A percentile compares a stretch with the other conserved stretches of the same genome.
phyloP scores from a whole-genome alignment of 192 early-diverging fungal species.

The Mortierella hygrophila region DNA sequence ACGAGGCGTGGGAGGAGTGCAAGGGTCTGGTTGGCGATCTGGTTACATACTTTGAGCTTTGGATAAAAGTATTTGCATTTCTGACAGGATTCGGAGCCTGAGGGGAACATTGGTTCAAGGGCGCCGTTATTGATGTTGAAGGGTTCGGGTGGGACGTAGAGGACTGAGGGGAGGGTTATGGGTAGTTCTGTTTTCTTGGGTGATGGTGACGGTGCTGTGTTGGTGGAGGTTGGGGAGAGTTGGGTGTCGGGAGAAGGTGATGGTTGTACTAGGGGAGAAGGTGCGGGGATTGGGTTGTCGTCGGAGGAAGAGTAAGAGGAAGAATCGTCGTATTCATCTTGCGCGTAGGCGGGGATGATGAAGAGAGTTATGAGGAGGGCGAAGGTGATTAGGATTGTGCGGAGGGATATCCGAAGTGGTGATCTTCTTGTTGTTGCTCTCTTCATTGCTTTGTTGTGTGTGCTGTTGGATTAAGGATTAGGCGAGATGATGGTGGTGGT shows the following conservation, averaged over 20 bases:
- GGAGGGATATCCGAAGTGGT: not conserved
- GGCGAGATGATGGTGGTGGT: not conserved
- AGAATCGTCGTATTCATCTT: not conserved
- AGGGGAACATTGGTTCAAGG: constrained; percentile 29
- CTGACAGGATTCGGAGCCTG: constrained; percentile 46
- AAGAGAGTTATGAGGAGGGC: not conserved
- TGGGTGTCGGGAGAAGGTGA: not conserved
- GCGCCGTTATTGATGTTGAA: constrained; percentile 14
- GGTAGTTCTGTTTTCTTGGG: not conserved
- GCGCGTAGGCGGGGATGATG: not conserved
- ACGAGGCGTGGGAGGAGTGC: not conserved
- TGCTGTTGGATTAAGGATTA: not conserved
- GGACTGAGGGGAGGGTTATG: constrained; percentile 11
- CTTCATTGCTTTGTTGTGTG: not conserved
- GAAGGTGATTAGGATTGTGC: not conserved
- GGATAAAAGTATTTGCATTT: constrained; percentile 50
- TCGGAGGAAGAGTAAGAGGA: not conserved
- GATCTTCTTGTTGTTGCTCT: not conserved
- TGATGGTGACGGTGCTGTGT: not conserved
- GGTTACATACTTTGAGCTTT: constrained; percentile 47
- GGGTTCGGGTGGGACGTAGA: constrained; percentile 17
- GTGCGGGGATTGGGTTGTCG: not conserved
- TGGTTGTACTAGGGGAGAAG: not conserved
- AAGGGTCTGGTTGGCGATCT: constrained; percentile 30
- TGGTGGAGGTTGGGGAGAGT: not conserved